A percentile compares a stretch with the other conserved stretches of the same genome.
Conservation (phyloP, 805 yeast genomes). For the Teunomyces atbi region DNA sequence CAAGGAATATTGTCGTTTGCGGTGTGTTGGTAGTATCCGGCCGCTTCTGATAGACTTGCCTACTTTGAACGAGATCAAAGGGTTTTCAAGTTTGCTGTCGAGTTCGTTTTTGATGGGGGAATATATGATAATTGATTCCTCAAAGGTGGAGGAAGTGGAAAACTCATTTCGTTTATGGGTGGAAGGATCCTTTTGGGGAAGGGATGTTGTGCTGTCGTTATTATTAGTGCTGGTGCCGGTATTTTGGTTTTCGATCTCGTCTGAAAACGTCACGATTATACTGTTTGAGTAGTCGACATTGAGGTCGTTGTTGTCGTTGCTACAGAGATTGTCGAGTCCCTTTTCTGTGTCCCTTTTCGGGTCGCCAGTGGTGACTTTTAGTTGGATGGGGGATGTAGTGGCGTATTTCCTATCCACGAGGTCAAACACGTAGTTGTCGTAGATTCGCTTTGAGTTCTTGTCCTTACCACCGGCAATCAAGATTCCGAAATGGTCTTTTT, state of each 20-base stretch:
- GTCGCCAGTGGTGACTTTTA: slow-evolving; percentile 14
- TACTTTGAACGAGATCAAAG: slow-evolving; percentile 34
- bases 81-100: slow-evolving; percentile 20
- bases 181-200: not conserved
- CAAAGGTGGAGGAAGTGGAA: slow-evolving; percentile 4
- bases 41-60: slow-evolving; percentile 34
- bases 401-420: slow-evolving; percentile 39
- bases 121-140: slow-evolving; percentile 28
- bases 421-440: slow-evolving; percentile 43
- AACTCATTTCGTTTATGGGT: slow-evolving; percentile 1
- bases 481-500: slow-evolving; percentile 46
- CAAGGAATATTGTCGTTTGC: slow-evolving; percentile 13
- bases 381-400: slow-evolving; percentile 16
- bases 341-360: slow-evolving; percentile 9
- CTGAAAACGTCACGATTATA: slow-evolving; percentile 31
- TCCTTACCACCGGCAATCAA: slow-evolving; percentile 56
- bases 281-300: slow-evolving; percentile 33
- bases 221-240: slow-evolving; percentile 1
- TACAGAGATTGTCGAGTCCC: slow-evolving; percentile 13
- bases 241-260: slow-evolving; percentile 9
- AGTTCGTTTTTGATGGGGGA: slow-evolving; percentile 23
- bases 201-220: not conserved
- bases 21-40: slow-evolving; percentile 29
- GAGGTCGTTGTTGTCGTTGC: slow-evolving; percentile 18
- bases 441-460: slow-evolving; percentile 27